These are phyloP conservation scores for Pleurotus eryngii DNA, from an alignment of 768 basidiomycete genomes.

Conservation along the genomic window DNA sequence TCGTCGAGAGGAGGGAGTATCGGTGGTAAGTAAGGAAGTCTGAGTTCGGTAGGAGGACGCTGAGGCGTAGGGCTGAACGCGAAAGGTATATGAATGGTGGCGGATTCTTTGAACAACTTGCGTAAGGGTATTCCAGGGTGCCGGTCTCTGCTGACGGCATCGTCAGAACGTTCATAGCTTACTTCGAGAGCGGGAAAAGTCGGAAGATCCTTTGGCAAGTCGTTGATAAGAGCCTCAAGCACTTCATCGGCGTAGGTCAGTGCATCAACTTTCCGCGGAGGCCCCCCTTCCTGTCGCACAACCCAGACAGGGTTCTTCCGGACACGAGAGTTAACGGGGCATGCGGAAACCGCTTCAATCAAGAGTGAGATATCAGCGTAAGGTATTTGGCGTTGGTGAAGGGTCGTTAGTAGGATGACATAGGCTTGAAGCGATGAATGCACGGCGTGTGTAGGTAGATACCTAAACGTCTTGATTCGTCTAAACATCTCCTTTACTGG, in stretches of 20 bases:
- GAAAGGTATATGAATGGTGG: not conserved
- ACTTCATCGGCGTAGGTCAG: not conserved
- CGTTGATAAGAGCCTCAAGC: not conserved
- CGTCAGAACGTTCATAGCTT: not conserved
- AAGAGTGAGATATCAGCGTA: not conserved
- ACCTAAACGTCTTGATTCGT: too few species aligned
- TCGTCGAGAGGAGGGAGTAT: slow-evolving; percentile 1
- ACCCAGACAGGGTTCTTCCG: not conserved
- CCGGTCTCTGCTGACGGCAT: not conserved
- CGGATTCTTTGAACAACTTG: not conserved
- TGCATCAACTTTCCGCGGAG: not conserved
- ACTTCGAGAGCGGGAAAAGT: not conserved
- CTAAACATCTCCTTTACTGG: too few species aligned
- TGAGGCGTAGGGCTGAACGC: not conserved
- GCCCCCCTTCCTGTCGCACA: not conserved
- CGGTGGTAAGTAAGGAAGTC: not conserved
- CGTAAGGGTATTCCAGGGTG: not conserved
- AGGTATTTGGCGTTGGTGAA: not conserved
- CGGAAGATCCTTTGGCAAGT: not conserved
- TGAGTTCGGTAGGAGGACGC: not conserved
- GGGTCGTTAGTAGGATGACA: not conserved
- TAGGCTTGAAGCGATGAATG: not conserved
- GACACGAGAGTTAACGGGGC: not conserved
- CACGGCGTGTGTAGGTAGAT: not conserved
- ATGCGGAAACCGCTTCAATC: not conserved